These are phyloP conservation scores for Rosa hybrid DNA, from an alignment of 331 rosid species.

Conservation along the genomic window DNA sequence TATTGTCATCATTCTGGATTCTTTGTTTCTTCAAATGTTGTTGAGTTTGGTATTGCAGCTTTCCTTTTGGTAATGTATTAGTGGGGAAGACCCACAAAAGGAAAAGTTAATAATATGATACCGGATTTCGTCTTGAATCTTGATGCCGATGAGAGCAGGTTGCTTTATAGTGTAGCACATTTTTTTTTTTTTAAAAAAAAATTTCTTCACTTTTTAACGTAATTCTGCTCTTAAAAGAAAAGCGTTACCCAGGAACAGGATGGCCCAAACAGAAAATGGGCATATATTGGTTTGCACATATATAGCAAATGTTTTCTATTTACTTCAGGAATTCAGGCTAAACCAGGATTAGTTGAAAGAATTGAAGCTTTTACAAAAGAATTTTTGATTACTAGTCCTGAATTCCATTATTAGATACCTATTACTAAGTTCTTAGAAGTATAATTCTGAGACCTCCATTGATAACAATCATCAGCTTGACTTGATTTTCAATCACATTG, in stretches of 20 bases:
- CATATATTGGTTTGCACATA: not conserved
- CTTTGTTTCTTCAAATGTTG: not conserved
- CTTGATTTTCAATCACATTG: not conserved
- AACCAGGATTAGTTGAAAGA: not conserved
- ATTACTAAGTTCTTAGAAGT: not conserved
- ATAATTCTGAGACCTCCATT: not conserved
- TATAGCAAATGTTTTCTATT: not conserved
- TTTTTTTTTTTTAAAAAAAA: not conserved
- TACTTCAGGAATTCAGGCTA: not conserved
- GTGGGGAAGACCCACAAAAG: not conserved
- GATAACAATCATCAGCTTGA: not conserved
- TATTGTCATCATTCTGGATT: constrained; percentile 9
- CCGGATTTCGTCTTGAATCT: not conserved
- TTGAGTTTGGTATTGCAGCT: not conserved
- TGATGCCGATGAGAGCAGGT: not conserved
- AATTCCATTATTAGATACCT: not conserved
- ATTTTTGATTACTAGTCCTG: not conserved
- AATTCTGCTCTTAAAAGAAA: not conserved
- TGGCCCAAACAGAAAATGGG: not conserved
- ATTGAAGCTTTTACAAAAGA: not conserved
- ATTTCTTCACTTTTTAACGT: not conserved
- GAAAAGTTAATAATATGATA: not conserved
- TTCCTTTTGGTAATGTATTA: not conserved
- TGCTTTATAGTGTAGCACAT: not conserved
- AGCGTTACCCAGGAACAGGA: not conserved